Evolutionary conservation across 192 early-diverging fungal genomes (phyloP).

Genomic region (Linderina pennispora): DNA sequence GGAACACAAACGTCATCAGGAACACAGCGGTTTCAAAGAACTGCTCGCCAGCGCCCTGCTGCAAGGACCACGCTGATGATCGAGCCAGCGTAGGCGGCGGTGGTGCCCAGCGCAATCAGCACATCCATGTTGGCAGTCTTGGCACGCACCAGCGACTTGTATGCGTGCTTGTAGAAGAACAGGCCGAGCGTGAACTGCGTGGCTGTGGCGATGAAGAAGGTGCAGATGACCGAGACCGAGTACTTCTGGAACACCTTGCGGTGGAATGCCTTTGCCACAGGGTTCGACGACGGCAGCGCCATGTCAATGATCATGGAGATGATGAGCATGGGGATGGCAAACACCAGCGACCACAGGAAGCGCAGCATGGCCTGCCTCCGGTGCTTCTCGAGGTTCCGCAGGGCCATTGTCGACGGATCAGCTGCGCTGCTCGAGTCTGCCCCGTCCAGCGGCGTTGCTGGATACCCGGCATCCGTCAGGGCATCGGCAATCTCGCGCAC

Average conservation of each 20-base stretch:
- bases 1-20: constrained; percentile 84
- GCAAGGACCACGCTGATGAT: constrained; percentile 53
- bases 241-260: constrained; percentile 32
- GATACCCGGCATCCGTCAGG: constrained; percentile 72
- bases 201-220: constrained; percentile 71
- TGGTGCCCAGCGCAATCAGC: constrained; percentile 79
- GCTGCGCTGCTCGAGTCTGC: constrained; percentile 38
- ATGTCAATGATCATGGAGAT: constrained; percentile 54
- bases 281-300: constrained; percentile 27
- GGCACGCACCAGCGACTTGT: constrained; percentile 65
- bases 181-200: constrained; percentile 84
- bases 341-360: constrained; percentile 56
- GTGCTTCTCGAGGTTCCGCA: constrained; percentile 66
- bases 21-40: constrained; percentile 93
- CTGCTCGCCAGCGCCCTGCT: constrained; percentile 57
- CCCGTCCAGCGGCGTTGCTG: constrained; percentile 42
- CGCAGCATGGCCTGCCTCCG: constrained; percentile 60
- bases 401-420: constrained; percentile 65
- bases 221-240: constrained; percentile 41
- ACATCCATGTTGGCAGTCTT: constrained; percentile 94
- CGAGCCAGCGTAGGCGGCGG: constrained; percentile 77
- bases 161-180: constrained; percentile 75
- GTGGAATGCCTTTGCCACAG: constrained; percentile 25
- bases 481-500: constrained; percentile 71
- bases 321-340: constrained; percentile 74